These are phyloP conservation scores for Alternaria hordeiaustralica DNA, from an alignment of 2,329 filamentous ascomycete species.

Conservation along the genomic window DNA sequence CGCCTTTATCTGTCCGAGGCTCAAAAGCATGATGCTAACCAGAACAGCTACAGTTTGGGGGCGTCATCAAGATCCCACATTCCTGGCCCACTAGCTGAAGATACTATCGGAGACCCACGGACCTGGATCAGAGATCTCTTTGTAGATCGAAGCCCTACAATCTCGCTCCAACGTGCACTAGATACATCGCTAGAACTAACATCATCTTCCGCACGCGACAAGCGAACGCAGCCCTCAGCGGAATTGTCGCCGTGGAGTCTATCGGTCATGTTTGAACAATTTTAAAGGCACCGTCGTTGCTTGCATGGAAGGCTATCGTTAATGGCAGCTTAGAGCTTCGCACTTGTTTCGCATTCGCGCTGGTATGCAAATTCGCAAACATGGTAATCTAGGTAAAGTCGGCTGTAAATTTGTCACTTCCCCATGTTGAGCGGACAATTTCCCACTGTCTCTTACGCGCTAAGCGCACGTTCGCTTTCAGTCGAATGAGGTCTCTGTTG, in stretches of 20 bases:
- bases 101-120: slow-evolving; percentile 1
- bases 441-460: background rate
- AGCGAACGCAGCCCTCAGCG: background rate
- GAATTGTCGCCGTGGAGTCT: too few species aligned
- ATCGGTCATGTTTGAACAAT: background rate
- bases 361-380: background rate
- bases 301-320: background rate
- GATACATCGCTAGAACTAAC: background rate
- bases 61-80: background rate
- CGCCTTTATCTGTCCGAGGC: background rate
- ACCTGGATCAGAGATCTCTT: background rate
- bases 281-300: background rate
- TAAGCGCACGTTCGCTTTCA: background rate
- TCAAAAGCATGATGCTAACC: background rate
- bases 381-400: background rate
- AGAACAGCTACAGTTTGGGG: background rate
- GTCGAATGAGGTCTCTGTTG: background rate
- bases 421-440: background rate
- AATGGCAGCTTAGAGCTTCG: background rate
- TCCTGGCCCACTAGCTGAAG: background rate
- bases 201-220: background rate
- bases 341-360: background rate
- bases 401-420: background rate
- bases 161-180: background rate
- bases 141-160: background rate